Base-by-base conservation (phyloP, 176 grass and related monocot genomes). In the Musa beccarii region DNA sequence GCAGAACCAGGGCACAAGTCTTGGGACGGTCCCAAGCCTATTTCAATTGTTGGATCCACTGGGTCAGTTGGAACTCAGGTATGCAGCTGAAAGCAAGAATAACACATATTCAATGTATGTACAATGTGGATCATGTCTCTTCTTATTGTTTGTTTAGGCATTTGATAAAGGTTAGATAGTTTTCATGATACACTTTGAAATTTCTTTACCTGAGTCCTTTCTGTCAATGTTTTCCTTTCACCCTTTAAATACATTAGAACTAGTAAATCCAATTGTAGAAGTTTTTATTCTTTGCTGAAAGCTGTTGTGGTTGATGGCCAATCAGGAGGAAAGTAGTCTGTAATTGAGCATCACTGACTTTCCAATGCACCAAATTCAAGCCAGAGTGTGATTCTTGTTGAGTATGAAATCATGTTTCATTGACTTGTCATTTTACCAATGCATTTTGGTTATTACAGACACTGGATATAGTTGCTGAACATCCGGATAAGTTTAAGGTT, bases 1-100 rank as follows among this genome's bases (percentile, higher is more conserved):
- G 80, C 70, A 3, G 96, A 99, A 54, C 81, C 78, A 50, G 82
- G 43, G 19, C 83, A 59, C 75, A 87, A 61, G 79, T 84, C 86
- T 52, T 99, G 88, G 91, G 88, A 99, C 76, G 86, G 84, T 11
- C 85, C 86, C 1, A 99, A 99, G 65, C 96, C 91, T 68, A 89
- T 99, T 66, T 99, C 96, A 1, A 92, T 99, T 59, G 81, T 99
- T 64, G 96, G 96, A 16, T 99, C 96, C 65, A 99, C 96, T 57
- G 96, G 96, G 51, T 99, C 90, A 29, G 89, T 99, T 29, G 96
- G 96, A 64, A 99, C 96, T 81, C 96, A 99, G 89, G 96, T 94
- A 87, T 69, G 64, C 2, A 13, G 51, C 11, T 73, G 21, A 53
- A n/a, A 11, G 0, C n/a, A 71, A 2, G 3, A 53, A 20, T 62